These are phyloP conservation scores for Gaeumannomyces tritici DNA, from an alignment of 2,329 filamentous ascomycete species.

Conservation along the genomic window DNA sequence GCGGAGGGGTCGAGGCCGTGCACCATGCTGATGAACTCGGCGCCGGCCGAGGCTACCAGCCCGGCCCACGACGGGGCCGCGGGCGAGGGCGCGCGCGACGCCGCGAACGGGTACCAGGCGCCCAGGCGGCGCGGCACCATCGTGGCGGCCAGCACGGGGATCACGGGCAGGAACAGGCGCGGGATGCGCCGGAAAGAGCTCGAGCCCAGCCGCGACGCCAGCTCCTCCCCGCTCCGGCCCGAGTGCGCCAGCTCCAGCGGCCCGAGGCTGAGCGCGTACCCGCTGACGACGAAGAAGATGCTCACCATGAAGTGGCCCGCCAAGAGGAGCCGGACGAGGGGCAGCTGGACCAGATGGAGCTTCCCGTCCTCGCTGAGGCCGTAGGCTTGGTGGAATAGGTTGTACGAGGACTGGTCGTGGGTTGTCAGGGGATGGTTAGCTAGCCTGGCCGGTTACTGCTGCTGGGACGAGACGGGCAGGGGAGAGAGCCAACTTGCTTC, in stretches of 20 bases:
- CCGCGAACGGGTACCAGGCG: no score
- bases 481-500: neutral
- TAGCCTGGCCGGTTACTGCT: no score
- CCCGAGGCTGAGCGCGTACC: slow-evolving; percentile 35
- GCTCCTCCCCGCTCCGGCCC: slow-evolving; percentile 24
- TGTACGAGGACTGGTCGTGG: no score
- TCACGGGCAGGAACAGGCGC: slow-evolving; percentile 34
- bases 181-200: slow-evolving; percentile 36
- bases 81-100: no score
- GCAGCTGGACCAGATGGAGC: slow-evolving; percentile 29
- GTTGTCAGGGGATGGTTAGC: no score
- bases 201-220: slow-evolving; percentile 30
- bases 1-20: slow-evolving; percentile 8
- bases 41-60: neutral
- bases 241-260: slow-evolving; percentile 29
- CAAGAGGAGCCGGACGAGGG: slow-evolving; percentile 31
- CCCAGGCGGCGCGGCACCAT: slow-evolving; percentile 14
- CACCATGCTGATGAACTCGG: neutral
- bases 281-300: slow-evolving; percentile 42
- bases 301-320: slow-evolving; percentile 36
- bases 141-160: slow-evolving; percentile 28
- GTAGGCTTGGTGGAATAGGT: no score
- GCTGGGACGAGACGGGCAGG: no score
- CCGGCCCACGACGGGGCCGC: slow-evolving; percentile 7
- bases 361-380: slow-evolving; percentile 5